Percentiles rank a stretch among this genome's conserved stretches.
Evolutionary conservation across 768 basidiomycete genomes (phyloP).

Genomic region (Mrakia hoshinonis): DNA sequence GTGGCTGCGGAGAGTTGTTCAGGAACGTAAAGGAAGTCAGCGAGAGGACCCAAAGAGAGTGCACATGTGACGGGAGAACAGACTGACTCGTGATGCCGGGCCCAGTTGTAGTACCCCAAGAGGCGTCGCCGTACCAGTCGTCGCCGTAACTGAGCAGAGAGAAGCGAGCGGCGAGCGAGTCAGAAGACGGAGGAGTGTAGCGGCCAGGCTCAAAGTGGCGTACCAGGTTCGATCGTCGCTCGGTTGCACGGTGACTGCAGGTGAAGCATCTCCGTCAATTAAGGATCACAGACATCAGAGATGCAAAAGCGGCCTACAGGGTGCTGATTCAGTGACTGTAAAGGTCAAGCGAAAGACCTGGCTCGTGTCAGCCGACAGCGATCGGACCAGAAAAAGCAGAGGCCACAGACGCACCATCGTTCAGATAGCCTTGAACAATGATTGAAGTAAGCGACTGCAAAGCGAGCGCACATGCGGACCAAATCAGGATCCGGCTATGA

Average conservation of each 20-base stretch:
- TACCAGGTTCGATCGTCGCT: background rate
- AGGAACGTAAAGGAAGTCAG: too few species aligned
- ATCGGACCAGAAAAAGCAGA: too few species aligned
- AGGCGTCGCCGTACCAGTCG: background rate
- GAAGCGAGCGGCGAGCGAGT: too few species aligned
- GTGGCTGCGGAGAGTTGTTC: too few species aligned
- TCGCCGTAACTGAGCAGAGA: background rate
- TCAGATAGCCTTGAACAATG: background rate
- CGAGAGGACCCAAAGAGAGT: too few species aligned
- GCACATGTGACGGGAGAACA: background rate
- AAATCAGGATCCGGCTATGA: too few species aligned
- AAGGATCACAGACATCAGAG: too few species aligned
- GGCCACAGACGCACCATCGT: background rate
- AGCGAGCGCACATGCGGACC: too few species aligned
- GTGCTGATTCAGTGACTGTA: background rate
- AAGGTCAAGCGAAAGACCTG: too few species aligned
- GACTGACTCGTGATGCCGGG: background rate
- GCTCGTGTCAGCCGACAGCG: too few species aligned
- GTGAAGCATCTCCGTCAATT: background rate
- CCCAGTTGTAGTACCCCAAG: background rate
- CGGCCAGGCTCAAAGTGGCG: too few species aligned
- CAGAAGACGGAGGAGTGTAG: too few species aligned
- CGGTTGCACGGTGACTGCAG: background rate
- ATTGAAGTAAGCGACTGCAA: background rate
- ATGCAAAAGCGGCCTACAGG: background rate